Evolutionary conservation across 2,329 filamentous ascomycete genomes (phyloP).

Genomic region (Microcyclosporella mali): DNA sequence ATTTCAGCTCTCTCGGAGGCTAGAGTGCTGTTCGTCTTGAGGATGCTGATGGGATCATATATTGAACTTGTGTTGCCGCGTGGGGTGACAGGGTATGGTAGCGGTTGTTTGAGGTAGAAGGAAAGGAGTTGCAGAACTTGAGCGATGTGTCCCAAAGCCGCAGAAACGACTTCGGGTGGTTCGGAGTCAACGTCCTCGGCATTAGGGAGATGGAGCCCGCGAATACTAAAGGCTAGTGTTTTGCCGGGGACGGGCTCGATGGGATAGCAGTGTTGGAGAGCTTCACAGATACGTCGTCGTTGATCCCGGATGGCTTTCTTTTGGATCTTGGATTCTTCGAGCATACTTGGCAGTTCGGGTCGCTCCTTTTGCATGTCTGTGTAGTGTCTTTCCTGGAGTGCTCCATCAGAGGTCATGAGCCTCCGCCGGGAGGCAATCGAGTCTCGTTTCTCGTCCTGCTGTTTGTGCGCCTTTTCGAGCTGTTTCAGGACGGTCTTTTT

Average conservation of each 20-base stretch:
- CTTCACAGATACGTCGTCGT: conserved; percentile 78
- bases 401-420: conserved; percentile 53
- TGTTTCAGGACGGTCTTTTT: conserved; percentile 60
- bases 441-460: conserved; percentile 60
- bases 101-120: conserved; percentile 69
- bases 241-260: conserved; percentile 62
- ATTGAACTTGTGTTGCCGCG: conserved; percentile 70
- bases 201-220: conserved; percentile 71
- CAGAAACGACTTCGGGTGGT: conserved; percentile 67
- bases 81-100: conserved; percentile 73
- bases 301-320: conserved; percentile 72
- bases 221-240: conserved; percentile 77
- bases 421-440: conserved; percentile 61
- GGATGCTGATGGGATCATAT: conserved; percentile 60
- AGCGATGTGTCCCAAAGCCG: conserved; percentile 73
- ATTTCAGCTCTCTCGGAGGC: conserved; percentile 19
- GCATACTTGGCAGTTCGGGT: conserved; percentile 41
- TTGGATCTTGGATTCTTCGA: conserved; percentile 36
- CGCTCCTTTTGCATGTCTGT: conserved; percentile 52
- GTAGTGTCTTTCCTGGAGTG: conserved; percentile 22
- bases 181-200: conserved; percentile 62
- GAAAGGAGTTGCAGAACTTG: conserved; percentile 70
- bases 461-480: conserved; percentile 55
- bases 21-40: conserved; percentile 22
- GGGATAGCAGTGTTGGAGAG: conserved; percentile 70